A percentile compares a stretch with the other conserved stretches of the same genome.
Evolutionary conservation across 768 basidiomycete genomes (phyloP).

Genomic region (Boletus rubroflammeus): DNA sequence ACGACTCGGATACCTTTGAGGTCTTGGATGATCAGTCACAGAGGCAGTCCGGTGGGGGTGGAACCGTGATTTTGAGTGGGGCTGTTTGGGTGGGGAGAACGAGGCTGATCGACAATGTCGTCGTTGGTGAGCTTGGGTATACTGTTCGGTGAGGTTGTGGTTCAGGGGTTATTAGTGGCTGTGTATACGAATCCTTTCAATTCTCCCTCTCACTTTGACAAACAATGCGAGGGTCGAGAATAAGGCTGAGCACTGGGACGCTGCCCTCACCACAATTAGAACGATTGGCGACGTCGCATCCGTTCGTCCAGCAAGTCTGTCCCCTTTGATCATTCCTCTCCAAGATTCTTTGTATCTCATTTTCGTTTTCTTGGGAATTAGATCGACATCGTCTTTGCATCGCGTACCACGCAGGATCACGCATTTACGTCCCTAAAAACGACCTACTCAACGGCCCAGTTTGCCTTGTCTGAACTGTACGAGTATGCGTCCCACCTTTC

Average conservation of each 20-base stretch:
- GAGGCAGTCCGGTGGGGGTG: slow-evolving; percentile 27
- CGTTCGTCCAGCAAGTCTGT: slow-evolving; percentile 53
- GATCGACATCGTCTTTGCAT: slow-evolving; percentile 64
- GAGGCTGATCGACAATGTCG: slow-evolving; percentile 88
- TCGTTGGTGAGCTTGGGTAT: slow-evolving; percentile 52
- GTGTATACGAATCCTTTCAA: slow-evolving; percentile 1
- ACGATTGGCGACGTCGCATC: slow-evolving; percentile 39
- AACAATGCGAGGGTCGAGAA: slow-evolving; percentile 15
- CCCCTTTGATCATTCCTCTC: not conserved
- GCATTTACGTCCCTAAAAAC: slow-evolving; percentile 41
- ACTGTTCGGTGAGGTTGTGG: not conserved
- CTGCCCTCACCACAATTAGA: slow-evolving; percentile 30
- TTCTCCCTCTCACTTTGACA: not conserved
- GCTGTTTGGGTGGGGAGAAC: slow-evolving; percentile 85
- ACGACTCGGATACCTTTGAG: slow-evolving; percentile 74
- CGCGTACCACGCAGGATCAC: slow-evolving; percentile 36
- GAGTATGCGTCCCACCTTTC: slow-evolving; percentile 33
- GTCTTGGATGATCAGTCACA: slow-evolving; percentile 39
- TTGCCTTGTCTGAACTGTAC: slow-evolving; percentile 43
- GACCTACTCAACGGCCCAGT: slow-evolving; percentile 43
- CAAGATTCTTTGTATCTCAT: not conserved
- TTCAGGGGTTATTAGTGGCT: slow-evolving; percentile 11
- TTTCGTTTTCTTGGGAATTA: slow-evolving; percentile 30
- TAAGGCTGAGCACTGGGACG: slow-evolving; percentile 19
- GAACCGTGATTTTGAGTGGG: slow-evolving; percentile 71